phyloP scores from a whole-genome alignment of 345 rosid species.

The Rhodamnia rubescens region DNA sequence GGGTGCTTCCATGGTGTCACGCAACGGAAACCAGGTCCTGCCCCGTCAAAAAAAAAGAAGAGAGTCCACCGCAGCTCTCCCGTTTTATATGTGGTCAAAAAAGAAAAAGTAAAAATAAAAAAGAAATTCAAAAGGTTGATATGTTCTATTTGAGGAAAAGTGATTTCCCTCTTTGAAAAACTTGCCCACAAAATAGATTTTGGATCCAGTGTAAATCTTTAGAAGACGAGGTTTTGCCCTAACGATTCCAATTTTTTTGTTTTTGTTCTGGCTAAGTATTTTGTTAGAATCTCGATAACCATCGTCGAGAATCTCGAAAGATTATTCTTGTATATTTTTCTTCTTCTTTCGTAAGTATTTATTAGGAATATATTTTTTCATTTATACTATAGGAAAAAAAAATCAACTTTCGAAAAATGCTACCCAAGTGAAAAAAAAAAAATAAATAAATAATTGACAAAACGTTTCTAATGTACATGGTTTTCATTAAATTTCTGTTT shows the following conservation, averaged over 20 bases:
- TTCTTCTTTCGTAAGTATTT: neutral
- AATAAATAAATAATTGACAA: neutral
- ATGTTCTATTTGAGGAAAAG: neutral
- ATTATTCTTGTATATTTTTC: fast-evolving
- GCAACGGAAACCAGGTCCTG: neutral
- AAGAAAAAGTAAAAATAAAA: neutral
- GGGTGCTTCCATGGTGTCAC: neutral
- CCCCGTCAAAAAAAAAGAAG: neutral
- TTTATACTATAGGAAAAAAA: neutral
- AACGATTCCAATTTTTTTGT: neutral
- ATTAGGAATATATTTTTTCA: too few species aligned
- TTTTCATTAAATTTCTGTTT: neutral
- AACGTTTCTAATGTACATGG: neutral
- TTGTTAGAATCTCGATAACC: neutral
- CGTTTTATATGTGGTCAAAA: neutral
- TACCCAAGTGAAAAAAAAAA: neutral
- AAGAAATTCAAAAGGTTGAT: neutral
- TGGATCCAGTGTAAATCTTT: neutral
- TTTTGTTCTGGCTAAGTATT: neutral
- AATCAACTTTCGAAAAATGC: neutral
- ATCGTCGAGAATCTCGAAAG: neutral
- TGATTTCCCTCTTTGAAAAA: neutral
- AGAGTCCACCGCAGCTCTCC: neutral
- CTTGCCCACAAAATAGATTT: neutral
- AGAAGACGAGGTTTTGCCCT: neutral